Conservation (phyloP, 1,284 basidiomycete species). For the Hypsizygus ulmarius region DNA sequence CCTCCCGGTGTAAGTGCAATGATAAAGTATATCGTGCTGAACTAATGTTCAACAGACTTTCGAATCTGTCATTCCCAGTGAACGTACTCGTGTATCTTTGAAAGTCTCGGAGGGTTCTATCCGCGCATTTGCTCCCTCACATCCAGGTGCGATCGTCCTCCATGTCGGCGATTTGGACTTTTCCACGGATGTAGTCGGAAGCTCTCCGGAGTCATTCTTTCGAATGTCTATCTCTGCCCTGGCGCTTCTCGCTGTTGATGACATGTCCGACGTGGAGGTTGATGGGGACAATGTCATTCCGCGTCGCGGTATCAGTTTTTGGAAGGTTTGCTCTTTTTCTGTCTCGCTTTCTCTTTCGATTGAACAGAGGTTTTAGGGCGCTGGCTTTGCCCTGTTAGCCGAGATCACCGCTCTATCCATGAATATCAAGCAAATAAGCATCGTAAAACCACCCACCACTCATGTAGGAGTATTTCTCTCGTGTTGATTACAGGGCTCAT, state of each 20-base stretch:
- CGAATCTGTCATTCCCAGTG: constrained; percentile 89
- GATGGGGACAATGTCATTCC: constrained; percentile 21
- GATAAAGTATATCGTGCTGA: constrained; percentile 3
- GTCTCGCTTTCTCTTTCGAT: background rate
- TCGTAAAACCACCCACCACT: constrained; percentile 31
- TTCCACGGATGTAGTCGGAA: constrained; percentile 69
- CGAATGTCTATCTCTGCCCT: constrained; percentile 47
- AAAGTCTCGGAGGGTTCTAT: constrained; percentile 71
- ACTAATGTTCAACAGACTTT: constrained; percentile 60
- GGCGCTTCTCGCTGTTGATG: constrained; percentile 64
- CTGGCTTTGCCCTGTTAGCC: constrained; percentile 67
- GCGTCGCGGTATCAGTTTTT: constrained; percentile 45
- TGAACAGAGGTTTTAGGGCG: constrained; percentile 33
- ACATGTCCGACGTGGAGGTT: constrained; percentile 40
- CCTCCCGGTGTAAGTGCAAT: constrained; percentile 75
- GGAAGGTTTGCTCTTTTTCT: constrained; percentile 58
- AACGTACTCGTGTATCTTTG: constrained; percentile 73
- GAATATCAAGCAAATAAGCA: constrained; percentile 33
- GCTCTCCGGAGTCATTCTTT: constrained; percentile 55
- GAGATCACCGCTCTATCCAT: constrained; percentile 54
- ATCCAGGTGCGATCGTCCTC: constrained; percentile 65
- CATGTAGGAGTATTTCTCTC: constrained; percentile 29
- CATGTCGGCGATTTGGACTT: constrained; percentile 68
- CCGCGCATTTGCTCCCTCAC: constrained; percentile 54
- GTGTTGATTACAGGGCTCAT: background rate